Evolutionary conservation across 2,329 filamentous ascomycete species (phyloP).

Genomic region (Scleromitrula shiraiana): DNA sequence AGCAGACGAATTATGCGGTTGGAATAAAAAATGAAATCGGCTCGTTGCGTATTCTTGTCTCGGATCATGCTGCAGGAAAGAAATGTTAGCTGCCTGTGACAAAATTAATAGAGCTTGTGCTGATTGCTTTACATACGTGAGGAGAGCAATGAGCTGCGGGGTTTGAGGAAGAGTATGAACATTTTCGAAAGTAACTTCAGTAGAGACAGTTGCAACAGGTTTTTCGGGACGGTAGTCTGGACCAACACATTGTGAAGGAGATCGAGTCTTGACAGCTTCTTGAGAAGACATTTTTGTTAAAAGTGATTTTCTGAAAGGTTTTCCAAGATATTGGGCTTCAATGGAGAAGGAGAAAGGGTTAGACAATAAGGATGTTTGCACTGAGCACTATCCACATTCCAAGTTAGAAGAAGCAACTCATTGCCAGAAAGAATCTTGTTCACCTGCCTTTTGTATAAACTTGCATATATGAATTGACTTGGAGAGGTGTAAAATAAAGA

Average conservation of each 20-base stretch:
- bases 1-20: conserved; percentile 95
- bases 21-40: conserved; percentile 98
- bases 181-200: conserved; percentile 71
- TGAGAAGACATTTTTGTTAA: background rate
- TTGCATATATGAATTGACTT: background rate
- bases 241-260: conserved; percentile 54
- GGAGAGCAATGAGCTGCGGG: conserved; percentile 89
- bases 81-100: conserved; percentile 8
- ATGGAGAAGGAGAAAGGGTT: background rate
- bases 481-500: conserved; percentile 3
- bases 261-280: conserved; percentile 7
- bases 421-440: background rate
- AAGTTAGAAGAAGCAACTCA: background rate
- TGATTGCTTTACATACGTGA: conserved; percentile 63
- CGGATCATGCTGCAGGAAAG: conserved; percentile 71
- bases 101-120: background rate
- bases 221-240: conserved; percentile 73
- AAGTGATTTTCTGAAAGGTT: background rate
- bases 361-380: conserved; percentile 1
- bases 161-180: conserved; percentile 88
- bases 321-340: background rate
- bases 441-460: conserved; percentile 2
- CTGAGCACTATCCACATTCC: background rate
- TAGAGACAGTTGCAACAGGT: conserved; percentile 83
- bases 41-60: conserved; percentile 79